phyloP scores from a whole-genome alignment of 2,329 filamentous ascomycete genomes.

The Huntiella decipiens region DNA sequence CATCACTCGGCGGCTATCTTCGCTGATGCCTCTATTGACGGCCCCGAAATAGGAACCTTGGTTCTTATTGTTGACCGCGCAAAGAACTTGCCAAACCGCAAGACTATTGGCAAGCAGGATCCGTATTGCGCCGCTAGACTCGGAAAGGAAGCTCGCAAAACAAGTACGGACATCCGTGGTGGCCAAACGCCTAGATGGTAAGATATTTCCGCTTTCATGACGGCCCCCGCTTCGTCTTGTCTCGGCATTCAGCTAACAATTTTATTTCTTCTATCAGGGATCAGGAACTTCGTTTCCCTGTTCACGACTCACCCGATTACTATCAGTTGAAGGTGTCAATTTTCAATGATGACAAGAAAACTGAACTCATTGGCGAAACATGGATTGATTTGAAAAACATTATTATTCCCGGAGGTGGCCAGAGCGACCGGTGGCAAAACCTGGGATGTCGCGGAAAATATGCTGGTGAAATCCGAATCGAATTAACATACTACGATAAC shows the following conservation, averaged over 20 bases:
- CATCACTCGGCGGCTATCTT: conserved; percentile 78
- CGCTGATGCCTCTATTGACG: conserved; percentile 83
- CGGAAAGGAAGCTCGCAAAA: conserved; percentile 96
- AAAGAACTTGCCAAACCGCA: conserved; percentile 91
- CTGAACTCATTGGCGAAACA: conserved; percentile 84
- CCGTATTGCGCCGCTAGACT: conserved; percentile 87
- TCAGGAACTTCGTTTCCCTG: conserved; percentile 85
- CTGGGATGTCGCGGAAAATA: conserved; percentile 85
- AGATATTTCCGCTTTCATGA: conserved; percentile 9
- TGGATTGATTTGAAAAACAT: conserved; percentile 73
- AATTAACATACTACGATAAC: conserved; percentile 90
- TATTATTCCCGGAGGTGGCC: conserved; percentile 71
- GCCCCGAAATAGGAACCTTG: conserved; percentile 80
- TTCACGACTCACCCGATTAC: conserved; percentile 94
- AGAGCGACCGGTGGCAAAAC: conserved; percentile 81
- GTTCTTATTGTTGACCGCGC: conserved; percentile 84
- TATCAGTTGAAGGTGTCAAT: conserved; percentile 87
- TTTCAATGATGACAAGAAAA: conserved; percentile 97
- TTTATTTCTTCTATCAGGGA: conserved; percentile 44
- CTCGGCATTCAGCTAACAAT: conserved; percentile 9
- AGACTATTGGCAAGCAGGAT: conserved; percentile 96
- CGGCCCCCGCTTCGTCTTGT: not conserved
- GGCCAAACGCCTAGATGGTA: conserved; percentile 95
- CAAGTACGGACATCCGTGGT: conserved; percentile 77
- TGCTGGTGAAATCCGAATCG: conserved; percentile 81